Evolutionary conservation across 75 land plant genomes (phyloP), one percentile per base, ranked within the genome.

Genomic region (Pinus tabuliformis): DNA sequence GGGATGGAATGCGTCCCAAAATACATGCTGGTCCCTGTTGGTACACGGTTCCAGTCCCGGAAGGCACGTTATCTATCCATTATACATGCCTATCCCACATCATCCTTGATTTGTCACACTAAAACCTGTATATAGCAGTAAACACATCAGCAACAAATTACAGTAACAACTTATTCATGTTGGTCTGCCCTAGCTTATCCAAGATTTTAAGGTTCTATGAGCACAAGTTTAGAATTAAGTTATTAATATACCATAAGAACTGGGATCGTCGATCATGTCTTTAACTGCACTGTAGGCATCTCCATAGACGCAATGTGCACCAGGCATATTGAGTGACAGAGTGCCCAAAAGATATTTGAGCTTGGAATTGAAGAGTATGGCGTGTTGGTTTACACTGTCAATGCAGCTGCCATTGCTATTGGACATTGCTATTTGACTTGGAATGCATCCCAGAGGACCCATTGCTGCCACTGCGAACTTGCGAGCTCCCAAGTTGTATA

Each of bases 1-100:
- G 8, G 93, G 96, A 73, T 95, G 98, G 66, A 81, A 92, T 15
- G 91, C 89, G 74, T 95, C 98, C 91, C 93, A 95, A 78, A 92
- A 93, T 16, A 95, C 24, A 57, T 93, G 88, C 75, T 84, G 78
- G 3, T 73, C 61, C 26, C 93, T 79, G 73, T 93, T 83, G 2
- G 65, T 59, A 82, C 98, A 95, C 1, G 90, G 91, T 62, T 75
- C 78, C 58, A 83, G 78, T 21, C 72, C 59, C 0, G 98, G 95
- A 13, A 93, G 75, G 77, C 98, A 95, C 17, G 96, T 88, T 12
- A 89, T 83, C 75, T 79, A 86, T 20, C 93, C 96, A 37, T 88
- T 90, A 86, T 86, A 88, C 77, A 77, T 84, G 11, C 97, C 97
- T 0, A 88, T 87, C 17, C 93, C 93, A 74, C 98, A 95, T 59